Evolutionary conservation across 2,329 filamentous ascomycete species (phyloP), one percentile per base, ranked within the genome.

Genomic region (Gnomoniopsis smithogilvyi): DNA sequence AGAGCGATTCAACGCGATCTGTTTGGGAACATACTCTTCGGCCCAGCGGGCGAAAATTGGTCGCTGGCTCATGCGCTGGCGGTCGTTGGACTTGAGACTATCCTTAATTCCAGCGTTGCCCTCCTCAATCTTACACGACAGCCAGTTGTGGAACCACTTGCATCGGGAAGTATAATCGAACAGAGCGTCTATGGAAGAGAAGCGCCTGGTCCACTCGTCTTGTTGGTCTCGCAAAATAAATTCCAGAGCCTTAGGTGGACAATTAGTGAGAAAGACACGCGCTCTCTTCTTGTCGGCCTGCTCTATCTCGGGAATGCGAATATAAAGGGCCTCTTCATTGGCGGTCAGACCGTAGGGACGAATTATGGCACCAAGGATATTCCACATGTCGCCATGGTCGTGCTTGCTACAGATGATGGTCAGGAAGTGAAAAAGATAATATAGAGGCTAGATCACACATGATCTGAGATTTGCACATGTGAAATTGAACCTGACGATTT

Each of bases 331-430:
- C 14, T 69, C 70, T 53, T 90, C 83, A 64, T 86, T 87, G 24
- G 85, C 74, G 0, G 84, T 89, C 8, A 95, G 80, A 1, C 90
- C 90, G 38, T 85, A 81, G 0, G 80, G 81, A 0, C 87, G 80
- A 62, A 91, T 83, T 10, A 79, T 82, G 19, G 81, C 77, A 6
- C 89, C 88, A 0, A 94, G 68, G 10, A 85, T 69, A 60, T 84
- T 88, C 80, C 86, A 86, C 0, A 85, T 58, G 65, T 94, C 90
- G n/a, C 89, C 88, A 65, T 94, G 90, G 0, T 84, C 81, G 43
- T 88, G 79, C 64, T 84, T 84, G 73, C 59, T 61, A 36, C 4
- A 26, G 3, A 12, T 22, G 14, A 15, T n/a, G 7, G 8, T 51
- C 19, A 41, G 15, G 33, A 3, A 11, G 6, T 30, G 14, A n/a